These are phyloP conservation scores for Cyberlindnera amylophila DNA, from an alignment of 805 yeast species.

Conservation along the genomic window DNA sequence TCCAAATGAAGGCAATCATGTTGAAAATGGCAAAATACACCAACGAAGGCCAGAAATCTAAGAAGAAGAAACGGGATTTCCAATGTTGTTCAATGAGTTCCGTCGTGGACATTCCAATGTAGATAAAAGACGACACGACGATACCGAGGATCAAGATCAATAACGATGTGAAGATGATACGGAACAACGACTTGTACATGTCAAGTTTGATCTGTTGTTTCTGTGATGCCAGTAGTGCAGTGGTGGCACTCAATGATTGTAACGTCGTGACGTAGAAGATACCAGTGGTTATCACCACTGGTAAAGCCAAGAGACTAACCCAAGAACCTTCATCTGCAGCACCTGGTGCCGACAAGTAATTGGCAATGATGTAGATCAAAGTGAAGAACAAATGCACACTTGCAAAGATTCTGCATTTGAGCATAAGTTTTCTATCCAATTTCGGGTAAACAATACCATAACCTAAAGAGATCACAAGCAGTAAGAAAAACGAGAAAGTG, in stretches of 20 bases:
- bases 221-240: constrained; percentile 69
- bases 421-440: constrained; percentile 70
- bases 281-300: constrained; percentile 65
- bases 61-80: constrained; percentile 84
- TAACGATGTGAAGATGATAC: constrained; percentile 69
- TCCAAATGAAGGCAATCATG: constrained; percentile 87
- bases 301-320: constrained; percentile 45
- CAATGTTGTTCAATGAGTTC: constrained; percentile 83
- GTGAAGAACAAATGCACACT: constrained; percentile 53
- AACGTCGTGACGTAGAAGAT: constrained; percentile 73
- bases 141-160: constrained; percentile 68
- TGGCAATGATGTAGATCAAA: constrained; percentile 49
- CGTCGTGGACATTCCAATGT: constrained; percentile 68
- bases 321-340: constrained; percentile 34
- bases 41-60: constrained; percentile 93
- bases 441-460: constrained; percentile 92
- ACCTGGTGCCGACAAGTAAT: constrained; percentile 48
- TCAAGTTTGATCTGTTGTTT: constrained; percentile 87
- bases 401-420: constrained; percentile 59
- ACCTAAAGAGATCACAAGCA: constrained; percentile 83
- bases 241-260: constrained; percentile 69
- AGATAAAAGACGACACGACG: constrained; percentile 62
- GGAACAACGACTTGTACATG: constrained; percentile 78
- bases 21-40: constrained; percentile 82
- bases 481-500: constrained; percentile 82